These are phyloP conservation scores for Knufia petricola DNA, from an alignment of 2,329 filamentous ascomycete species.

Conservation along the genomic window DNA sequence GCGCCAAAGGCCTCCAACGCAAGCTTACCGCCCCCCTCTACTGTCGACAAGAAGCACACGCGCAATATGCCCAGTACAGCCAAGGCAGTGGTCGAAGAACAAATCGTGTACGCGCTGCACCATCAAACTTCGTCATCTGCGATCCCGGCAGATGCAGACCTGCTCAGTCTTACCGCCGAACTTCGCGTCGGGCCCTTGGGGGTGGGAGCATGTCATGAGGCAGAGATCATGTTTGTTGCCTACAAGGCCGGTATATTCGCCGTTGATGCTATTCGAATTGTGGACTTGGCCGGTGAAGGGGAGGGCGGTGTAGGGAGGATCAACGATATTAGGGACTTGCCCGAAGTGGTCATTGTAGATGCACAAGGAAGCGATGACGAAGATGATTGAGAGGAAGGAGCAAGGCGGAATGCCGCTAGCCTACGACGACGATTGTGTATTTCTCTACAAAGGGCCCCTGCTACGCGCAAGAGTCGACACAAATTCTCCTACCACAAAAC, in stretches of 20 bases:
- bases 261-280: slow-evolving; percentile 24
- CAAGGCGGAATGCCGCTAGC: too few species aligned
- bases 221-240: slow-evolving; percentile 40
- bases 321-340: slow-evolving; percentile 19
- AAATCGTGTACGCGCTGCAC: slow-evolving; percentile 46
- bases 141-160: slow-evolving; percentile 40
- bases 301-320: slow-evolving; percentile 18
- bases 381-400: background rate
- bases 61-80: slow-evolving; percentile 28
- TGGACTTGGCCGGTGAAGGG: slow-evolving; percentile 19
- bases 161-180: slow-evolving; percentile 50
- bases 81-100: slow-evolving; percentile 48
- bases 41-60: slow-evolving; percentile 16
- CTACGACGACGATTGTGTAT: too few species aligned
- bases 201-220: slow-evolving; percentile 40
- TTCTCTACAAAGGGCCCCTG: too few species aligned
- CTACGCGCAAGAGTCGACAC: too few species aligned
- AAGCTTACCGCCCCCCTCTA: slow-evolving; percentile 26
- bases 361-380: background rate
- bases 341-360: slow-evolving; percentile 18
- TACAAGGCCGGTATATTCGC: slow-evolving; percentile 24
- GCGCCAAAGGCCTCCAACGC: slow-evolving; percentile 37
- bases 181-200: slow-evolving; percentile 38
- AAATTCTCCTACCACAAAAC: too few species aligned
- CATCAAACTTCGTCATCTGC: slow-evolving; percentile 21